phyloP scores from a whole-genome alignment of 2,329 filamentous ascomycete species.

The Colletotrichum theobromicola region DNA sequence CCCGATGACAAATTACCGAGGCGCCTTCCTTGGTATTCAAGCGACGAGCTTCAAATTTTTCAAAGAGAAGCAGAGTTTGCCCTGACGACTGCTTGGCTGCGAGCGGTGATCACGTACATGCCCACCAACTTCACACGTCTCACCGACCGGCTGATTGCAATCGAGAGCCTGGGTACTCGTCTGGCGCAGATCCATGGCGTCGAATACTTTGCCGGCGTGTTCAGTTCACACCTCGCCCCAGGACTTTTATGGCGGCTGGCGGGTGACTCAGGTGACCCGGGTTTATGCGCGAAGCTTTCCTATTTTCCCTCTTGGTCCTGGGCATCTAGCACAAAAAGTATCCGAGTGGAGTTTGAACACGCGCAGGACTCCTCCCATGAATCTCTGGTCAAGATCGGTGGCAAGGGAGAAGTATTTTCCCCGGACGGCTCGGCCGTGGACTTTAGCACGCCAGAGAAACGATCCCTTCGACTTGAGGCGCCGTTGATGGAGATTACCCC shows the following conservation, averaged over 20 bases:
- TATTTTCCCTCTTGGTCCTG: not conserved
- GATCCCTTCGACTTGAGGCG: not conserved
- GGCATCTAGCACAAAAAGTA: not conserved
- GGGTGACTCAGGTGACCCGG: rapidly evolving
- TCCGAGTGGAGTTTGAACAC: not conserved
- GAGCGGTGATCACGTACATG: rapidly evolving
- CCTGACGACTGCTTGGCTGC: not conserved
- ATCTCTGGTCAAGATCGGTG: not conserved
- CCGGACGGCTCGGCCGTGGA: rapidly evolving
- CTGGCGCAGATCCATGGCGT: rapidly evolving
- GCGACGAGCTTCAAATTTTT: not conserved
- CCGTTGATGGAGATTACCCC: rapidly evolving
- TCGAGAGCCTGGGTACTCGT: rapidly evolving
- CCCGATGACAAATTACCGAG: not conserved
- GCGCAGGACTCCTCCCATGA: no score
- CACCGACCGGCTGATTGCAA: not conserved
- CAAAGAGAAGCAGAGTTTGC: not conserved
- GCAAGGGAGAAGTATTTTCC: not conserved
- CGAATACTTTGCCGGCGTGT: not conserved
- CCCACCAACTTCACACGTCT: rapidly evolving
- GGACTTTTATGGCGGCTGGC: rapidly evolving
- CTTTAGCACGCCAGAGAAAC: rapidly evolving
- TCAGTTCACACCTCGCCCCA: rapidly evolving
- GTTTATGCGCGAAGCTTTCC: rapidly evolving
- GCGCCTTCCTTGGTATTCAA: rapidly evolving